phyloP scores from a whole-genome alignment of 371 early-diverging fungal genomes.

The Homolaphlyctis polyrhiza region DNA sequence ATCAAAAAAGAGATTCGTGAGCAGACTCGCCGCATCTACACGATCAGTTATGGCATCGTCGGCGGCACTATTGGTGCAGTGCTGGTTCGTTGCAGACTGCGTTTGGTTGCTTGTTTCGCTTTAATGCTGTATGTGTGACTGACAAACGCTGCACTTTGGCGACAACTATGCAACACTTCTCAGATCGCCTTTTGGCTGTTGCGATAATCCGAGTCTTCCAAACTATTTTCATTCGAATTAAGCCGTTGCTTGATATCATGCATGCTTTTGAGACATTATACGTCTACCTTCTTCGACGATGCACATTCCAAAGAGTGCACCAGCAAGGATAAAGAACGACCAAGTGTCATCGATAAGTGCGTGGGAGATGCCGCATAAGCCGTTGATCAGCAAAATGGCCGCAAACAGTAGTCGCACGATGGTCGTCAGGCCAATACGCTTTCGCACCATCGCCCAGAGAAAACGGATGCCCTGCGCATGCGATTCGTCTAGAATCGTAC shows the following conservation, averaged over 20 bases:
- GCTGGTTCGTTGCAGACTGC: too few relatives aligned
- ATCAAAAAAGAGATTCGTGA: conserved; percentile 20
- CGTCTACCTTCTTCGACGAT: background rate
- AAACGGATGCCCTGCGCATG: background rate
- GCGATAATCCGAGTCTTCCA: too few relatives aligned
- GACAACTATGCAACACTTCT: too few relatives aligned
- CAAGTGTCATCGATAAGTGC: background rate
- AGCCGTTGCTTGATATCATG: too few relatives aligned
- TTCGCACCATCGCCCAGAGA: background rate
- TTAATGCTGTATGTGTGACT: too few relatives aligned
- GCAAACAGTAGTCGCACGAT: background rate
- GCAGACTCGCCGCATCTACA: conserved; percentile 17
- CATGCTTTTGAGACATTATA: background rate
- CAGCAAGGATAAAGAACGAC: background rate
- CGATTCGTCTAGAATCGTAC: background rate
- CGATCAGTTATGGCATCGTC: conserved; percentile 22
- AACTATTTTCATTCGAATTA: too few relatives aligned
- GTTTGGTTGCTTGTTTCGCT: too few relatives aligned
- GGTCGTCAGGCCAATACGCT: background rate
- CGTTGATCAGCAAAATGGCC: background rate
- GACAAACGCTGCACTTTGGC: too few relatives aligned
- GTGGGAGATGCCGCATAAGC: background rate
- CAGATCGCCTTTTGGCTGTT: too few relatives aligned
- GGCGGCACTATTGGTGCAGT: conserved; percentile 20
- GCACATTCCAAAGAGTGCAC: background rate